phyloP scores from a whole-genome alignment of 306 rosid species.

The Vigna reflexopilosa region DNA sequence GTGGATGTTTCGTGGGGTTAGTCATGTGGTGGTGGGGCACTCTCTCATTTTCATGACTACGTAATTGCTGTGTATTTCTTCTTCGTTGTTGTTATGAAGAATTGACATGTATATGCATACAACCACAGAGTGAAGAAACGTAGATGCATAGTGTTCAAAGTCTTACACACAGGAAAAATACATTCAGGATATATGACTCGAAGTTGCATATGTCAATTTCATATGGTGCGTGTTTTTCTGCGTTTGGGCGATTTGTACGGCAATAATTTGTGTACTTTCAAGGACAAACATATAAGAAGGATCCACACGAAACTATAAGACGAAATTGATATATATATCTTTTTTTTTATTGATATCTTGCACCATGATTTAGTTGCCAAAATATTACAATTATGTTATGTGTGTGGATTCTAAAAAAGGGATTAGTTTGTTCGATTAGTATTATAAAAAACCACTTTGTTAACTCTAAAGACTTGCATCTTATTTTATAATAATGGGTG shows the following conservation, averaged over 20 bases:
- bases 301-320: not conserved
- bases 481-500: no score
- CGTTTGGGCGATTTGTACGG: not conserved
- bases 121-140: not conserved
- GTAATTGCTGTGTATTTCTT: slow-evolving; percentile 9
- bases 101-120: not conserved
- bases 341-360: no score
- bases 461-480: no score
- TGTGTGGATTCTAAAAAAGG: no score
- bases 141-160: not conserved
- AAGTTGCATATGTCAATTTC: slow-evolving; percentile 13
- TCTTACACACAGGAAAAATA: not conserved
- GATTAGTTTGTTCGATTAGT: no score
- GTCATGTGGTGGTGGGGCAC: not conserved
- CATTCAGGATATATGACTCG: not conserved
- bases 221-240: not conserved
- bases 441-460: no score
- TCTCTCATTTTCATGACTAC: not conserved
- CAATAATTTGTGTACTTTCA: not conserved
- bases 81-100: not conserved
- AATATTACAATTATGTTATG: no score
- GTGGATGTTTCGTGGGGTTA: not conserved
- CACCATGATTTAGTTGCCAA: no score
- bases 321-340: no score
- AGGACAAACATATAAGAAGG: not conserved